phyloP scores from a whole-genome alignment of 169 alveolate species.

The Babesia divergens region DNA sequence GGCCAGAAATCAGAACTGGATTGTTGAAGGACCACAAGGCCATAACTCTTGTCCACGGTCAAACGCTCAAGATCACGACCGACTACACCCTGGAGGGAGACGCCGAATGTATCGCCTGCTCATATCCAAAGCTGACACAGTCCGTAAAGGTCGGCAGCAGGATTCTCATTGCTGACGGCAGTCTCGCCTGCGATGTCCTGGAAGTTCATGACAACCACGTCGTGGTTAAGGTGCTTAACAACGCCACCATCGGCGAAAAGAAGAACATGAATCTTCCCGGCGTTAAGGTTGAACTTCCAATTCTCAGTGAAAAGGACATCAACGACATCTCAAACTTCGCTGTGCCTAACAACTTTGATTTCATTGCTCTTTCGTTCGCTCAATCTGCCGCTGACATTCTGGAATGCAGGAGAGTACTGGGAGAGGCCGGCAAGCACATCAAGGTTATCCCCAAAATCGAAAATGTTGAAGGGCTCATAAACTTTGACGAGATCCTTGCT shows the following conservation, averaged over 20 bases:
- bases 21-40: conserved; percentile 86
- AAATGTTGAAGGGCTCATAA: conserved; percentile 93
- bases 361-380: conserved; percentile 90
- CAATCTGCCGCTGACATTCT: conserved; percentile 79
- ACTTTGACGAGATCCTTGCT: conserved; percentile 91
- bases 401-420: conserved; percentile 72
- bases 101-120: conserved; percentile 88
- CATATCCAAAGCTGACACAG: conserved; percentile 89
- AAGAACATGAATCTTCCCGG: conserved; percentile 98
- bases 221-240: conserved; percentile 86
- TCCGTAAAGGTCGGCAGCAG: conserved; percentile 91
- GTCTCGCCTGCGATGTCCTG: conserved; percentile 88
- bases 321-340: conserved; percentile 95
- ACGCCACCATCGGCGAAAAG: conserved; percentile 91
- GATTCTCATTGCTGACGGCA: conserved; percentile 96
- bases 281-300: conserved; percentile 94
- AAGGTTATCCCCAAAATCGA: conserved; percentile 96
- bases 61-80: conserved; percentile 89
- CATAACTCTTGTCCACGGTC: conserved; percentile 87
- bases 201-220: conserved; percentile 83
- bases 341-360: conserved; percentile 91
- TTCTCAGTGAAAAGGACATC: conserved; percentile 95
- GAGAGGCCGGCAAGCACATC: conserved; percentile 87
- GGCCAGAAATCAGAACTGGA: conserved; percentile 99
- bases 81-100: conserved; percentile 92